These are phyloP conservation scores for Nemania bipapillata DNA, from an alignment of 2,329 filamentous ascomycete genomes.

Conservation along the genomic window DNA sequence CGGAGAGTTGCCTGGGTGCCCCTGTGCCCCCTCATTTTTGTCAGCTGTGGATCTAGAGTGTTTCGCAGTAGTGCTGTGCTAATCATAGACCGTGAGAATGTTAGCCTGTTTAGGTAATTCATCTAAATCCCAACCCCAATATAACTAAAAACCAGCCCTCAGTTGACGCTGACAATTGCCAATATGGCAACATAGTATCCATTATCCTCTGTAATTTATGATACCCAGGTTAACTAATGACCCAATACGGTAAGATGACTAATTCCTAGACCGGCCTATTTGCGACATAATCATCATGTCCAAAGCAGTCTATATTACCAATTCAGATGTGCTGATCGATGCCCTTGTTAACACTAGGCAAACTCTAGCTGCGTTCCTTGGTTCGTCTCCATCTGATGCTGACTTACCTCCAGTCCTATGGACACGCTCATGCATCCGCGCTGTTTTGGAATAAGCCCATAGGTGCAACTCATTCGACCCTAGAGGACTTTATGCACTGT, in stretches of 20 bases:
- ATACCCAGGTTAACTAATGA: neutral
- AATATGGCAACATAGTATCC: neutral
- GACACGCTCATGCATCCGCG: slow-evolving; percentile 28
- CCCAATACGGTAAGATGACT: neutral
- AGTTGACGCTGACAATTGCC: neutral
- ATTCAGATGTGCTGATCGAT: slow-evolving; percentile 10
- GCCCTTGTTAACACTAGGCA: slow-evolving; percentile 32
- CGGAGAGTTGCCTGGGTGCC: neutral
- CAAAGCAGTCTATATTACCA: neutral
- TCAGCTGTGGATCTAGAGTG: slow-evolving; percentile 30
- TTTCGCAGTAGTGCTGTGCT: slow-evolving; percentile 31
- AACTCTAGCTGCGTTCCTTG: slow-evolving; percentile 25
- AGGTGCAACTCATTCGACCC: slow-evolving; percentile 21
- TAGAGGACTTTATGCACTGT: slow-evolving; percentile 26
- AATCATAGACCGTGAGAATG: slow-evolving; percentile 23
- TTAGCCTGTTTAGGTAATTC: neutral
- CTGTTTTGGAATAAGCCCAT: slow-evolving; percentile 33
- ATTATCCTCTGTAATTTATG: neutral
- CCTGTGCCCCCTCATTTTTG: slow-evolving; percentile 25
- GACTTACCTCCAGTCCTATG: slow-evolving; percentile 24
- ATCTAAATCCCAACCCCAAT: slow-evolving; percentile 3
- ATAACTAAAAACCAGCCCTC: neutral
- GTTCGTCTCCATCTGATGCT: slow-evolving; percentile 32
- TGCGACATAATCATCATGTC: neutral
- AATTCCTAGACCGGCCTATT: neutral